These are phyloP conservation scores for Suillus bovinus DNA, from an alignment of 768 basidiomycete species.

Conservation along the genomic window DNA sequence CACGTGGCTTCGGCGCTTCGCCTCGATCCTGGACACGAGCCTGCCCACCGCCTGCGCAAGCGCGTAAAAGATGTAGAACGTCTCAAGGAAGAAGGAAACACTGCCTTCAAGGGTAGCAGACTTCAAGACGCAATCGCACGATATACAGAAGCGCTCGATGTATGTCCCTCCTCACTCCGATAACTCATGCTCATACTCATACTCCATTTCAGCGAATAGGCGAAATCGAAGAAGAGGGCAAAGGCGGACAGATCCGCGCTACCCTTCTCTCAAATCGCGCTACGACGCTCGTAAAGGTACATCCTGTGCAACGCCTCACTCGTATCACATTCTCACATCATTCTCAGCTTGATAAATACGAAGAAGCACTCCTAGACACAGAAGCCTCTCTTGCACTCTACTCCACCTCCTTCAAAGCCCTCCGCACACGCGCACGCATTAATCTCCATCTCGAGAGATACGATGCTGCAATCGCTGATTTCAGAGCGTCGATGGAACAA, in stretches of 20 bases:
- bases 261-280: conserved; percentile 83
- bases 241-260: conserved; percentile 80
- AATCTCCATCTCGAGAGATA: conserved; percentile 73
- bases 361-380: conserved; percentile 73
- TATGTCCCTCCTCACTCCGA: conserved; percentile 28
- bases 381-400: conserved; percentile 62
- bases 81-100: conserved; percentile 84
- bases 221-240: conserved; percentile 64
- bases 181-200: not conserved
- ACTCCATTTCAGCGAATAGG: conserved; percentile 56
- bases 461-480: conserved; percentile 71
- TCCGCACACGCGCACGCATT: conserved; percentile 84
- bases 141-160: conserved; percentile 74
- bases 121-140: conserved; percentile 63
- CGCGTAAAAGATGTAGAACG: conserved; percentile 82
- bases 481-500: conserved; percentile 77
- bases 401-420: conserved; percentile 77
- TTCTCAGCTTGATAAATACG: conserved; percentile 57
- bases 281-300: conserved; percentile 74
- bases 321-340: not conserved
- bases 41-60: conserved; percentile 69
- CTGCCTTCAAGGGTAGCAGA: conserved; percentile 63
- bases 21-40: conserved; percentile 74
- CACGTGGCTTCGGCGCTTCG: conserved; percentile 73
- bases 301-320: not conserved